Conservation (phyloP, 176 grass and related monocot species). For the Bolboschoenus planiculmis region DNA sequence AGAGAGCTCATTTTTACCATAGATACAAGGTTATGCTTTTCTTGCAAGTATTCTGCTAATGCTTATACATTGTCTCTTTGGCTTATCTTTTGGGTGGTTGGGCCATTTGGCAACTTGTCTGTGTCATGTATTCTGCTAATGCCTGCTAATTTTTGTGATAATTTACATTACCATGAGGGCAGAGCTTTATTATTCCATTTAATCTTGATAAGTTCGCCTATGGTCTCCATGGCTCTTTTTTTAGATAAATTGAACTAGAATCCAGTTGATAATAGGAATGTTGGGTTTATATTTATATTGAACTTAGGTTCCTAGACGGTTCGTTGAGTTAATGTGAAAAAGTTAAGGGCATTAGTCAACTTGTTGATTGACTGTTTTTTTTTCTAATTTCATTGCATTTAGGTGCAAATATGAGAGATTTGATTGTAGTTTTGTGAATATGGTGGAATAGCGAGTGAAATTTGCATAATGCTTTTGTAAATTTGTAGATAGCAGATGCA, state of each 20-base stretch:
- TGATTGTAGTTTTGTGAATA: neutral
- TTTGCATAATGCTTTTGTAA: too few species aligned
- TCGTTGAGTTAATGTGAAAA: neutral
- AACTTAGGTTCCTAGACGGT: neutral
- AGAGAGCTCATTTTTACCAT: constrained; percentile 97
- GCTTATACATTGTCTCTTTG: neutral
- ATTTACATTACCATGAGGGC: neutral
- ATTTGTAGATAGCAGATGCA: too few species aligned
- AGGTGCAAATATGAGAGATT: neutral
- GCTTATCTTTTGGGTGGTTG: neutral
- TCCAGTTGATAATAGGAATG: neutral
- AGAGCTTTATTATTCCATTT: neutral
- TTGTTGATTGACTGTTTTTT: neutral
- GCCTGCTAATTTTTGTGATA: neutral
- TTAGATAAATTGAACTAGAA: neutral
- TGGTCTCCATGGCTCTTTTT: neutral
- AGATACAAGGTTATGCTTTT: constrained; percentile 67
- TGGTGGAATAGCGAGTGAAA: neutral
- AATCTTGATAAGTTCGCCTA: neutral
- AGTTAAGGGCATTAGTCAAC: neutral
- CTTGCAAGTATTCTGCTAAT: too few species aligned
- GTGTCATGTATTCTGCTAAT: neutral
- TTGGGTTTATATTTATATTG: neutral
- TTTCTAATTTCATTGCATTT: neutral
- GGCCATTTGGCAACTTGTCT: neutral